Base-by-base conservation (phyloP, 495 filamentous ascomycete species). In the Darksidea phi region DNA sequence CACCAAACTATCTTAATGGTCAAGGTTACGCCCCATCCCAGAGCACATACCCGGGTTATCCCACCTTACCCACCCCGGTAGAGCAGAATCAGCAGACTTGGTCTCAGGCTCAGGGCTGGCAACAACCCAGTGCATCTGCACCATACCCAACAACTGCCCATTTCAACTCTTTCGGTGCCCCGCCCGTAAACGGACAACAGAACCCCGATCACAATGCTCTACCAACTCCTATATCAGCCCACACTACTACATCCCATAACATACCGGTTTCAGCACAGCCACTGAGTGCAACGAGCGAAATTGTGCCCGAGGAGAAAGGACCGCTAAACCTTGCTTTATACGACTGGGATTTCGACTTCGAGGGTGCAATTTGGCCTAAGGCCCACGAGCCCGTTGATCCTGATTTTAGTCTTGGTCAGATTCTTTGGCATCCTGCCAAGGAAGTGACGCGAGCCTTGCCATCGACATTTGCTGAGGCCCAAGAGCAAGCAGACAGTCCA, bases 371-470 rank as follows among this genome's bases (percentile, higher is more conserved):
- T 20, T 76, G 61, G 64, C 63, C 67, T 2, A 70, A 69, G 24
- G 66, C 64, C 26, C 64, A 70, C 11, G 72, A 76, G 18, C 63
- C 70, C 20, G 64, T 75, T 41, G 66, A 76, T 58, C 70, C 61
- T 2, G 61, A 57, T 13, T 48, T 76, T 11, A 76, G 74, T 49
- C 55, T 76, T 20, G 74, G 74, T 11, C 54, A 68, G 25, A 71
- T 75, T n/a, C 63, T 68, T 12, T 74, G 72, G 74, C 65, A 66
- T 37, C 64, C 72, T 10, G 57, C 73, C 1, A 65, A 68, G 28
- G 68, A 69, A n/a, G 71, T 71, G 4, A 71, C 67, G 10, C 64
- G 65, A 8, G 65, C 74, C 24, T 46, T 76, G 37, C 67, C 71
- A 1, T 63, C 71, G 2, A 72, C 66, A 2, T 74, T 57, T 52